Evolutionary conservation across 2,329 filamentous ascomycete genomes (phyloP), one percentile per base, ranked within the genome.

Genomic region (Pyricularia sp.): DNA sequence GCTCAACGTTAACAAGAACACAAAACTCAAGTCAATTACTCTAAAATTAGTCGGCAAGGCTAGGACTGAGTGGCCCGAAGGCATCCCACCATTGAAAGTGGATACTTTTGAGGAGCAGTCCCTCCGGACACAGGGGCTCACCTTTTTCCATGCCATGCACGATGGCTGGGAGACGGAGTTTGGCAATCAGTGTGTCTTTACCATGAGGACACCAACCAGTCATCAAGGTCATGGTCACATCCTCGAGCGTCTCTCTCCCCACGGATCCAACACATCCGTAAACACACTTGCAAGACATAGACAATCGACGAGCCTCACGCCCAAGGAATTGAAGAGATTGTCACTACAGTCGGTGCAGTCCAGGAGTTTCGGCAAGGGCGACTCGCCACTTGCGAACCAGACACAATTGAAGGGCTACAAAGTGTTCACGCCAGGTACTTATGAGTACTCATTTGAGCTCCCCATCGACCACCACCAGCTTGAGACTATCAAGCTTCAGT

Each of bases 41-140:
- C 83, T 99, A 68, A 94, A 92, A 74, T 92, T 99, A 73, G 87
- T 90, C 59, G 95, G 94, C 33, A 90, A 89, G 76, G 92, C 93
- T 3, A 87, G 91, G 72, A 98, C 95, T 1, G 93, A 97, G 76
- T 99, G 95, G 95, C 94, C 95, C 20, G 95, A 98, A 81, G 93
- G 93, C 67, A 95, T 98, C 33, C 94, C 95, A 3, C 93, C 94
- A 0, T 85, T 90, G 69, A 97, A 97, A 78, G 85, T 90, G 0
- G 92, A 97, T 59, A 88, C 92, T 68, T 90, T 88, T 74, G 93
- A 98, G 76, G 91, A 92, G 71, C 91, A 95, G 73, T 92, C 89
- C 3, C 84, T 98, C 70, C 90, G 96, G 79, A 94, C 92, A 59
- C 94, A 97, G 75, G 94, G 89, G 23, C 89, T 93, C 79, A 94